phyloP scores from a whole-genome alignment of 2,329 filamentous ascomycete species.

The Pyricularia grisea region DNA sequence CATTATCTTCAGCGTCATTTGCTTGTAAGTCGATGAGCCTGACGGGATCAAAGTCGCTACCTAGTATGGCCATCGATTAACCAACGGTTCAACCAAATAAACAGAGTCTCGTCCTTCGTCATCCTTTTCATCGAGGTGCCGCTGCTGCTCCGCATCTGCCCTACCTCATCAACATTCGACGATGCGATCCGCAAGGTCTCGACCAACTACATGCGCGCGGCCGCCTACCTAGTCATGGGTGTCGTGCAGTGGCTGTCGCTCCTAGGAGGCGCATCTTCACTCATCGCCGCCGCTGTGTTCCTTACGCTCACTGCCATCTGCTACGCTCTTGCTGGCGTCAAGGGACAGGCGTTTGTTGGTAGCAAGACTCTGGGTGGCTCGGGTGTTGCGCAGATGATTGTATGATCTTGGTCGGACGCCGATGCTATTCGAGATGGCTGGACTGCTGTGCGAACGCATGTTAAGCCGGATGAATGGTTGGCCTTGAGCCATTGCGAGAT shows the following conservation, averaged over 20 bases:
- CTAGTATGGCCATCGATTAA: background rate
- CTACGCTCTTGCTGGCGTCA: slow-evolving; percentile 71
- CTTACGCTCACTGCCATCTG: slow-evolving; percentile 68
- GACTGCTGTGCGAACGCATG: background rate
- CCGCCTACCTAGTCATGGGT: slow-evolving; percentile 74
- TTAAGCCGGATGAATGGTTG: background rate
- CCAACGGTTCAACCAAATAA: background rate
- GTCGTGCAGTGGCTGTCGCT: slow-evolving; percentile 78
- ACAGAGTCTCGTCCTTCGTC: slow-evolving; percentile 58
- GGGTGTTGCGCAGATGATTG: slow-evolving; percentile 96
- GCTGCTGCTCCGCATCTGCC: slow-evolving; percentile 92
- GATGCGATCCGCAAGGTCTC: slow-evolving; percentile 81
- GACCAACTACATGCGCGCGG: slow-evolving; percentile 94
- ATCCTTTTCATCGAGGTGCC: slow-evolving; percentile 87
- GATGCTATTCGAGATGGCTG: background rate
- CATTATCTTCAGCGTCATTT: slow-evolving; percentile 43
- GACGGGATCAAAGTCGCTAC: background rate
- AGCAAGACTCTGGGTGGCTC: slow-evolving; percentile 95
- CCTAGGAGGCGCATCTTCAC: slow-evolving; percentile 51
- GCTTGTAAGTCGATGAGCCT: slow-evolving; percentile 34
- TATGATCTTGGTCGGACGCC: slow-evolving; percentile 39
- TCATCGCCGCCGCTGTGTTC: slow-evolving; percentile 81
- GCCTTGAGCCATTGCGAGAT: background rate
- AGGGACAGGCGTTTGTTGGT: slow-evolving; percentile 77
- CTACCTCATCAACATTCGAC: slow-evolving; percentile 86